Evolutionary conservation across 106 monocot species (phyloP), one percentile per base, ranked within the genome.

Genomic region (Chionographis japonica): DNA sequence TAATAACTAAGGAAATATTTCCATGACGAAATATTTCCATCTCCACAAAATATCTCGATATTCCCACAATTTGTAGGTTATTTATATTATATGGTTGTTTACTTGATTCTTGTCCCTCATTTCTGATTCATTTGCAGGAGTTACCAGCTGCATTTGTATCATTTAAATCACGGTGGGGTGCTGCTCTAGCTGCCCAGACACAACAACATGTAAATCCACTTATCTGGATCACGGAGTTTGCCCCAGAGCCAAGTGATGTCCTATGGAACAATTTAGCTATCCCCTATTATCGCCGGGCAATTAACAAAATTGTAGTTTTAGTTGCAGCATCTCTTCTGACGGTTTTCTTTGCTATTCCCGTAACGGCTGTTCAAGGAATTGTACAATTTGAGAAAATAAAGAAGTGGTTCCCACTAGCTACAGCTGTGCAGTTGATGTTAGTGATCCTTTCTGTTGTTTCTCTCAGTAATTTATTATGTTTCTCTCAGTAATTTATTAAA

Each of bases 351-450:
- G 70, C 84, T 3, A 49, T 91, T 41, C 90, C 90, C 65, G 84
- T 91, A 16, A 87, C 90, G 11, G 87, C 81, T 14, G 84, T 91
- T 68, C 90, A 91, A 81, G 90, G 86, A 64, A 90, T 90, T 61
- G 76, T 84, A 38, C 83, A 87, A 35, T 78, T 86, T 61, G 86
- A 90, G 56, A 90, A 86, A 63, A 19, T 90, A 68, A 77, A 84
- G 70, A 80, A 78, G 77, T 90, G 90, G 90, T 90, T 90, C 49
- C 90, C 90, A 56, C 90, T 83, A 12, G 68, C 77, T 27, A 90
- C 63, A 73, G 90, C 86, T 36, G 75, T 83, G 61, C 80, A 84
- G 52, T 66, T 90, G 50, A 90, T 90, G 90, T 89, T 73, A 84
- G 77, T 57, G 35, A 42, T 52, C 10, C 10, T 57, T 18, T 13